Evolutionary conservation across 345 rosid species (phyloP), one percentile per base, ranked within the genome.

Genomic region (Euphorbia pulcherrima): DNA sequence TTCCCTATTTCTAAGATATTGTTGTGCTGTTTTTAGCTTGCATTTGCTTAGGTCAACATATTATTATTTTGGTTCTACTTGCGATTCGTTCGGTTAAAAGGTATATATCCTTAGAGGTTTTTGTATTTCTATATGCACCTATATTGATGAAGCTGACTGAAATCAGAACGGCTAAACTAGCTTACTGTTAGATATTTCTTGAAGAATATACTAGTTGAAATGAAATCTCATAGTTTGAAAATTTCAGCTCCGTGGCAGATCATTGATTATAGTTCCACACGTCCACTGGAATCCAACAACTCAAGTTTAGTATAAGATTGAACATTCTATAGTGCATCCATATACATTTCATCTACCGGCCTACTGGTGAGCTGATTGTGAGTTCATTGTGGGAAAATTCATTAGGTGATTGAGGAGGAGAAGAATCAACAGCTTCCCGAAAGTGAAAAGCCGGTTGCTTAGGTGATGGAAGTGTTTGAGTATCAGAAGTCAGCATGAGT

Each of bases 371-470:
- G 66, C 52, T 62, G n/a, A 62, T 44, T 2, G 66, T 62, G 12
- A 62, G 20, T 23, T 62, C 52, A 62, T 24, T 62, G 66, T 41
- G 23, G 52, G 66, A 41, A 62, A 33, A 41, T 41, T 24, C 52
- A 5, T 40, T 24, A 14, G 35, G 35, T 13, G 20, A 14, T 24
- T 41, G 10, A 41, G 52, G 7, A 41, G 35, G 23, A 24, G 6
- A 8, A 24, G 6, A 8, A 13, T 39, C 35, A 41, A 24, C 52
- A 62, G 52, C 6, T 41, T 21, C 16, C n/a, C 21, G 33, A 6
- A 6, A 23, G 52, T 12, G 52, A 67, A 39, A 67, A 3, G 20
- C 62, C 4, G 62, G 62, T 27, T 67, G 37, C 28, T 67, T 67
- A 2, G 70, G 70, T 5, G 23, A 10, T 14, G 70, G 51, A 2